Base-by-base conservation (phyloP, 2,329 filamentous ascomycete species). In the Talaromyces pinophilus region DNA sequence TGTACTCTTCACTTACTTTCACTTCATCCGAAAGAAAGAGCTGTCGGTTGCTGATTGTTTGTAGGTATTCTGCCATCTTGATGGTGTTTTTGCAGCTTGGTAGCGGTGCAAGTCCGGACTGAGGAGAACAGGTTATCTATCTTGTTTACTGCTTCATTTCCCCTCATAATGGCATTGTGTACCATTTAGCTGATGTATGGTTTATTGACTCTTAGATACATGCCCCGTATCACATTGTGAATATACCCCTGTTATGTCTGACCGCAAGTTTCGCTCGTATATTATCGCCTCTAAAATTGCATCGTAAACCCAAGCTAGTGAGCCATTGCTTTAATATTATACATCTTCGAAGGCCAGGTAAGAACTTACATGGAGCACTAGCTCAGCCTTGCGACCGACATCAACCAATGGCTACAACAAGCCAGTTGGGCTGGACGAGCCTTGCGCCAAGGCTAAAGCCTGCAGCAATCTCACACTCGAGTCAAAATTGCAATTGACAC, bases 41-140 rank as follows among this genome's bases (percentile, higher is more conserved):
- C 17, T 2, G 15, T 8, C 5, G 1, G 7, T 46, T 46, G 7
- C 30, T 59, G 28, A 59, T 19, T n/a, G 17, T 15, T 17, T 46
- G 19, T 8, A 63, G 62, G 13, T 64, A 64, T 44, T 44, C 62
- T 15, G 50, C 62, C 40, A 64, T 59, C 19, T 25, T 59, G 25
- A 64, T 64, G 62, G 62, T 64, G 11, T 64, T 64, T 35, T 64
- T 64, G 25, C 61, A 63, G 59, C 46, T 54, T 40, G 33, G 44
- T 17, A 40, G 38, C 13, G 38, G 38, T 40, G 38, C 38, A 40
- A 17, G 38, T 40, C 38, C 11, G 38, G 38, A 11, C 38, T 40
- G 38, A 40, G 38, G 38, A 15, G 38, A 40, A 40, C 11, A 40
- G 15, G 11, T 40, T 40, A 15, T 8, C 38, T 40, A 40, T 11